A percentile compares a stretch with the other conserved stretches of the same genome.
Conservation (phyloP, 2,329 filamentous ascomycete genomes). For the Claviceps capensis region DNA sequence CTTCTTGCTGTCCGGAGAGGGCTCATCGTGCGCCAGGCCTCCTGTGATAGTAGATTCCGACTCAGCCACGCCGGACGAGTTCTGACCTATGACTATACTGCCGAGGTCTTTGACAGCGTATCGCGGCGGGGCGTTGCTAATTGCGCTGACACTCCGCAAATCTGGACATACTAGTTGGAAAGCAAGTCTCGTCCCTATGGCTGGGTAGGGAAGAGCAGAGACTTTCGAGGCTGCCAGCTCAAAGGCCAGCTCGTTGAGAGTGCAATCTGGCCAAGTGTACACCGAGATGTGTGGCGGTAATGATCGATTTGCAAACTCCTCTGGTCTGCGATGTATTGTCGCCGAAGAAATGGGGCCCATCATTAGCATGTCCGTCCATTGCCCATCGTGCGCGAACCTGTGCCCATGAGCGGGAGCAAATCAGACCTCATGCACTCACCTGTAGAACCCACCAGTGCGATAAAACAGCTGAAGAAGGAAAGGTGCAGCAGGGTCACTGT, state of each 20-base stretch:
- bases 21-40: slow-evolving; percentile 24
- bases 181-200: slow-evolving; percentile 69
- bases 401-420: not conserved
- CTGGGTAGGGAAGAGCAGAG: slow-evolving; percentile 54
- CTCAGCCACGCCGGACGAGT: slow-evolving; percentile 30
- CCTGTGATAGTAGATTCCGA: slow-evolving; percentile 23
- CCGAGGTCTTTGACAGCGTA: slow-evolving; percentile 74
- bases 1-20: slow-evolving; percentile 60
- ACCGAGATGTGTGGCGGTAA: slow-evolving; percentile 60
- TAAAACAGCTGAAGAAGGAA: slow-evolving; percentile 84
- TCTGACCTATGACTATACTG: slow-evolving; percentile 61
- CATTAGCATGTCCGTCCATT: not conserved
- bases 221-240: slow-evolving; percentile 57
- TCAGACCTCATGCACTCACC: slow-evolving; percentile 25
- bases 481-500: slow-evolving; percentile 60
- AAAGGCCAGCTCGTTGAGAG: slow-evolving; percentile 65
- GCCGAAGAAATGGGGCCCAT: not conserved
- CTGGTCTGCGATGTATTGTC: slow-evolving; percentile 34
- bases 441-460: slow-evolving; percentile 56
- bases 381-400: not conserved
- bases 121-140: slow-evolving; percentile 26
- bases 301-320: slow-evolving; percentile 50
- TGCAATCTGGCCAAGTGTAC: slow-evolving; percentile 77
- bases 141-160: slow-evolving; percentile 27
- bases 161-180: slow-evolving; percentile 83